Evolutionary conservation across 371 early-diverging fungal genomes (phyloP).

Genomic region (Lichtheimia hyalospora): DNA sequence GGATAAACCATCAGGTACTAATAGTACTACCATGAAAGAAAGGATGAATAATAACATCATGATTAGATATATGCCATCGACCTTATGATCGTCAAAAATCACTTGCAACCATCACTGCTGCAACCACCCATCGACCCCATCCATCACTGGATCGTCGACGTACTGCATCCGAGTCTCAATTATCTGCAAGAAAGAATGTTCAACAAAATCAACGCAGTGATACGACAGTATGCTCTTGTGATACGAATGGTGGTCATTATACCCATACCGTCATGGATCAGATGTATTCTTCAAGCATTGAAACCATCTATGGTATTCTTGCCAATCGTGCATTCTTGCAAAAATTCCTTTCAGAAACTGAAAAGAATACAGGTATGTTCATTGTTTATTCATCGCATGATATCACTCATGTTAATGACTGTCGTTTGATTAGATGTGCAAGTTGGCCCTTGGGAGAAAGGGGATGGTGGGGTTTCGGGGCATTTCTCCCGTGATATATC

Average conservation of each 20-base stretch:
- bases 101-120: neutral
- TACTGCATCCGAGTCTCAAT: slow-evolving; percentile 10
- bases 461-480: slow-evolving; percentile 5
- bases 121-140: neutral
- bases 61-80: neutral
- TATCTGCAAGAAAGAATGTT: neutral
- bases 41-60: neutral
- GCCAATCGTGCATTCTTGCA: slow-evolving; percentile 38
- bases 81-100: slow-evolving; percentile 9
- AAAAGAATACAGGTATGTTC: slow-evolving; percentile 40
- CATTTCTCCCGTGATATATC: slow-evolving; percentile 22
- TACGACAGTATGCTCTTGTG: slow-evolving; percentile 43
- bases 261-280: slow-evolving; percentile 46
- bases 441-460: slow-evolving; percentile 37
- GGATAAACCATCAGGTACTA: neutral
- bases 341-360: slow-evolving; percentile 31
- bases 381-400: neutral
- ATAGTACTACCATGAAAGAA: neutral
- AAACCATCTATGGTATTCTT: slow-evolving; percentile 45
- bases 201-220: slow-evolving; percentile 6
- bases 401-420: neutral
- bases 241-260: slow-evolving; percentile 48
- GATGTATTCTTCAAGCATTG: slow-evolving; percentile 43
- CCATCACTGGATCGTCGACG: slow-evolving; percentile 4
- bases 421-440: slow-evolving; percentile 19